Conservation (phyloP, 345 rosid genomes). For the Dipteronia sinensis region DNA sequence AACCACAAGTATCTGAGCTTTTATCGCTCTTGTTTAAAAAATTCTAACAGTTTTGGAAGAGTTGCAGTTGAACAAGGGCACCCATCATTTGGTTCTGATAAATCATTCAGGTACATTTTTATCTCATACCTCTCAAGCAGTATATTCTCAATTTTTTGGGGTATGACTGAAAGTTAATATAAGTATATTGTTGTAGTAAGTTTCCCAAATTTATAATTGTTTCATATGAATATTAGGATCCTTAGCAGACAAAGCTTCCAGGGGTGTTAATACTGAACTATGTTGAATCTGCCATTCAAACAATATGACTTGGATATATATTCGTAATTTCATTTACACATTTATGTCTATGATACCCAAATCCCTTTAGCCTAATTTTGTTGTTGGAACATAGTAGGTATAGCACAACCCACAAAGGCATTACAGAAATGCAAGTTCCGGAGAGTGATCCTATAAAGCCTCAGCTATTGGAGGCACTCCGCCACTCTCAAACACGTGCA, state of each 20-base stretch:
- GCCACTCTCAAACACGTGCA: conserved; percentile 96
- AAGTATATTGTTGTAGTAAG: not conserved
- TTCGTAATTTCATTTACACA: not conserved
- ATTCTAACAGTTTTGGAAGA: conserved; percentile 23
- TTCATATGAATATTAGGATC: not conserved
- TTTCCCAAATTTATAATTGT: not conserved
- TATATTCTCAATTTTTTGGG: not conserved
- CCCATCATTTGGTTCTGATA: conserved; percentile 31
- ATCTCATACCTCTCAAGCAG: not conserved
- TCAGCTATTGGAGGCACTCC: conserved; percentile 79
- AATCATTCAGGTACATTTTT: conserved; percentile 43
- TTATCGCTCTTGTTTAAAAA: conserved; percentile 35
- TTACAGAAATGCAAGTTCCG: conserved; percentile 30
- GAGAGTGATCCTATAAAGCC: conserved; percentile 64
- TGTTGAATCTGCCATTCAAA: not conserved
- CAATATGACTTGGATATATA: not conserved
- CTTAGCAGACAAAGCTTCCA: not conserved
- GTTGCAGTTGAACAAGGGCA: conserved; percentile 31
- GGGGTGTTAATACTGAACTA: not conserved
- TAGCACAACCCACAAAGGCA: conserved; percentile 26
- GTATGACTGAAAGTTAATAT: not conserved
- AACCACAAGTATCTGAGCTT: conserved; percentile 35
- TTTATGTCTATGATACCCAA: not conserved
- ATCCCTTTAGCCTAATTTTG: not conserved
- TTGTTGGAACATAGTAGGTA: conserved; percentile 19